A percentile compares a stretch with the other conserved stretches of the same genome.
Evolutionary conservation across 805 yeast genomes (phyloP).

Genomic region (Kazachstania taianensis): DNA sequence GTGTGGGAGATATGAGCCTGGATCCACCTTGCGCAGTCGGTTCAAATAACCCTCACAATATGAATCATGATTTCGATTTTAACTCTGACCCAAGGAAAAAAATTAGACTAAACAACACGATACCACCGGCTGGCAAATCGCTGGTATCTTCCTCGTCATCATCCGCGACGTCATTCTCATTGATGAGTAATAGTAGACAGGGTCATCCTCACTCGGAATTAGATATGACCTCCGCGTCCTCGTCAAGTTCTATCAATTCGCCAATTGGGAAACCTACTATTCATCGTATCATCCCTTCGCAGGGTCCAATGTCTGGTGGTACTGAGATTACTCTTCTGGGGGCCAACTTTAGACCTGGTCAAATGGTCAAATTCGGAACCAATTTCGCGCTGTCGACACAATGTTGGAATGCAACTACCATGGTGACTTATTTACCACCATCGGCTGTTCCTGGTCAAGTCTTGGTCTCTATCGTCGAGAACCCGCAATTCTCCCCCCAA

Average conservation of each 20-base stretch:
- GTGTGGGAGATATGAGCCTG: too few relatives aligned
- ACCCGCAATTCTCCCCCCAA: not conserved
- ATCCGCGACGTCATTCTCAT: slow-evolving; percentile 1
- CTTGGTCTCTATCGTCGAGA: slow-evolving; percentile 61
- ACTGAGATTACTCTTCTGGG: slow-evolving; percentile 90
- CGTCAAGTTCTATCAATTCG: too few relatives aligned
- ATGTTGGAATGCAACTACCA: slow-evolving; percentile 92
- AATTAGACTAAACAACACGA: not conserved
- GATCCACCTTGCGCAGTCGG: slow-evolving; percentile 41
- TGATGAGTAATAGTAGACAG: too few relatives aligned
- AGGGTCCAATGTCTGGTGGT: slow-evolving; percentile 94
- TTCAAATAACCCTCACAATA: slow-evolving; percentile 11
- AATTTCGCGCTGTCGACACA: slow-evolving; percentile 74
- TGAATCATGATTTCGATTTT: not conserved
- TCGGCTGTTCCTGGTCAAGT: slow-evolving; percentile 86
- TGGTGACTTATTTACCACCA: slow-evolving; percentile 90
- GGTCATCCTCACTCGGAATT: too few relatives aligned
- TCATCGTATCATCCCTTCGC: slow-evolving; percentile 85
- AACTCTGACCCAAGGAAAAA: not conserved
- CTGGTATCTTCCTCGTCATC: slow-evolving; percentile 1
- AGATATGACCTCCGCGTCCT: too few relatives aligned
- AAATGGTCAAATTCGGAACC: slow-evolving; percentile 79
- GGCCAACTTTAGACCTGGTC: slow-evolving; percentile 75
- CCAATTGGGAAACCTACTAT: too few relatives aligned
- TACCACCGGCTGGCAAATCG: not conserved